A percentile compares a stretch with the other conserved stretches of the same genome.
Evolutionary conservation across 768 basidiomycete species (phyloP).

Genomic region (Leccinellum albellum): DNA sequence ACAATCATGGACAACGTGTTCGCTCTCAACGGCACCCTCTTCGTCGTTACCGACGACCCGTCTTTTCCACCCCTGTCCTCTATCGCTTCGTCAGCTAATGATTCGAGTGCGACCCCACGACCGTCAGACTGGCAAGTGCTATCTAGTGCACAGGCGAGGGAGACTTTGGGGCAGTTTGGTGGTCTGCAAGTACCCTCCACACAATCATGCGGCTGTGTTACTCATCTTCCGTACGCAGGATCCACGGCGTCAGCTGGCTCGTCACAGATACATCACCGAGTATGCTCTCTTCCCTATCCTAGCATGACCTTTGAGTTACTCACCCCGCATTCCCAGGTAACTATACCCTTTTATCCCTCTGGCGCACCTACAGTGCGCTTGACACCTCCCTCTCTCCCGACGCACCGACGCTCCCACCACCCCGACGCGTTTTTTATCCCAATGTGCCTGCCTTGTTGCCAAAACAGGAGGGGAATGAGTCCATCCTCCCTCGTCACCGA

Average conservation of each 20-base stretch:
- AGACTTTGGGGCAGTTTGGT: slow-evolving; percentile 49
- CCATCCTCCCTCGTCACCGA: slow-evolving; percentile 37
- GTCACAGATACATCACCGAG: slow-evolving; percentile 31
- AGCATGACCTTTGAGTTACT: neutral
- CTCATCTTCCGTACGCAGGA: no score
- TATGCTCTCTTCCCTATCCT: slow-evolving; percentile 31
- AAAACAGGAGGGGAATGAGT: slow-evolving; percentile 27
- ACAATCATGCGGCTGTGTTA: no score
- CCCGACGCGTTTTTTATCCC: slow-evolving; percentile 73
- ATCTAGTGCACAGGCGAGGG: slow-evolving; percentile 45
- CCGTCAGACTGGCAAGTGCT: slow-evolving; percentile 59
- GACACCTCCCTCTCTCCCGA: slow-evolving; percentile 46
- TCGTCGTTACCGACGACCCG: slow-evolving; percentile 67
- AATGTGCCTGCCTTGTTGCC: slow-evolving; percentile 57
- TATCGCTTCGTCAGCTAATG: slow-evolving; percentile 41
- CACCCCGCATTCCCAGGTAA: slow-evolving; percentile 40
- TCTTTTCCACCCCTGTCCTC: slow-evolving; percentile 53
- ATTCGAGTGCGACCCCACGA: slow-evolving; percentile 39
- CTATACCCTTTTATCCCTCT: slow-evolving; percentile 71
- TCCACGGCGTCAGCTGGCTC: no score
- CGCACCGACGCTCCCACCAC: slow-evolving; percentile 53
- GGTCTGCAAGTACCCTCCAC: slow-evolving; percentile 41
- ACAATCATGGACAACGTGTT: slow-evolving; percentile 82
- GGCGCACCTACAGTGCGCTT: slow-evolving; percentile 70
- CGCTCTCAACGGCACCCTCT: slow-evolving; percentile 67